Conservation (phyloP, 2,329 filamentous ascomycete species). For the Colletotrichum magnum region DNA sequence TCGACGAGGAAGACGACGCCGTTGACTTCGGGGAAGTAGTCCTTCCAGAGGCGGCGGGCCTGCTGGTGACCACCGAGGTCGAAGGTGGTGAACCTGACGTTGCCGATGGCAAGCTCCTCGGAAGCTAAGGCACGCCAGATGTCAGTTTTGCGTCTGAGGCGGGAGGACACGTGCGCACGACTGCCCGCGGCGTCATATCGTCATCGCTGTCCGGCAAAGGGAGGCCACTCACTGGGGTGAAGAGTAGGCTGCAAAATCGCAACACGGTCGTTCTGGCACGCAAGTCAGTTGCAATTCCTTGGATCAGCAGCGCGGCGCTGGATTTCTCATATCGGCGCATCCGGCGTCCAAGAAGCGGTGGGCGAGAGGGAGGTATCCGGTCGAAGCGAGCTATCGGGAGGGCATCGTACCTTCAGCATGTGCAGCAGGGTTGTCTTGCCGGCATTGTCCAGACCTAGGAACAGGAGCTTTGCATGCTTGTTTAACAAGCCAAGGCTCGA, state of each 20-base stretch:
- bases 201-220: slow-evolving; percentile 15
- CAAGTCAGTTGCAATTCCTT: slow-evolving; percentile 20
- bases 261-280: slow-evolving; percentile 85
- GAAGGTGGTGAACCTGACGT: slow-evolving; percentile 95
- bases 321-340: slow-evolving; percentile 18
- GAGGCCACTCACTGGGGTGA: slow-evolving; percentile 80
- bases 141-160: slow-evolving; percentile 41
- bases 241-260: slow-evolving; percentile 92
- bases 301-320: slow-evolving; percentile 44
- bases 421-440: slow-evolving; percentile 95
- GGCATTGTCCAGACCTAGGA: slow-evolving; percentile 93
- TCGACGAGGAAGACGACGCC: slow-evolving; percentile 99
- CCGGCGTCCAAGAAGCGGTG: not conserved
- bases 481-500: slow-evolving; percentile 90
- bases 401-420: slow-evolving; percentile 87
- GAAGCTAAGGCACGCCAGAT: slow-evolving; percentile 69
- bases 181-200: not conserved
- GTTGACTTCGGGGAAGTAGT: slow-evolving; percentile 96
- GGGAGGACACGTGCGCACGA: slow-evolving; percentile 44
- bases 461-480: slow-evolving; percentile 96
- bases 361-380: not conserved
- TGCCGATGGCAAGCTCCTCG: slow-evolving; percentile 92
- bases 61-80: slow-evolving; percentile 95
- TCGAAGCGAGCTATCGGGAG: slow-evolving; percentile 1
- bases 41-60: slow-evolving; percentile 94